Percentiles rank a stretch among this genome's conserved stretches.
Evolutionary conservation across 176 grass and related monocot species (phyloP).

Genomic region (Avena eriantha): DNA sequence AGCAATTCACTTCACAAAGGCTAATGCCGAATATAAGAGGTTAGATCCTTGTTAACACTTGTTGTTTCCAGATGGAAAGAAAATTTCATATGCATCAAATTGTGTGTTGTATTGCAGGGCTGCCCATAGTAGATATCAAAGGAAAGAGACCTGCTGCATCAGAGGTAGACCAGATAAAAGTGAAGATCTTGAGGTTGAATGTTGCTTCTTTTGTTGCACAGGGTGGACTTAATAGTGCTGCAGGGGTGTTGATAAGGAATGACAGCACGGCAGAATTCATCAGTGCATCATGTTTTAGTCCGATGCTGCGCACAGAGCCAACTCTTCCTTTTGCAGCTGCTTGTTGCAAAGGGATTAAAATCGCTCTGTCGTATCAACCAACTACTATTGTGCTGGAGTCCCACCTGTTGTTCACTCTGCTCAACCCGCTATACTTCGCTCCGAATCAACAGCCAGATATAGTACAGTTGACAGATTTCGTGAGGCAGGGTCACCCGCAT

Average conservation of each 20-base stretch:
- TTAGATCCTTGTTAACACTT: background rate
- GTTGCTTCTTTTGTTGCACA: conserved; percentile 29
- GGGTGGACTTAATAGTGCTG: background rate
- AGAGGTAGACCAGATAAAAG: background rate
- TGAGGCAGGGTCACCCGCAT: background rate
- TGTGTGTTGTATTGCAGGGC: conserved; percentile 9
- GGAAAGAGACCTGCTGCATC: background rate
- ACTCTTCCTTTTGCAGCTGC: conserved; percentile 19
- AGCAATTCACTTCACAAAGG: background rate
- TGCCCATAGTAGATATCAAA: background rate
- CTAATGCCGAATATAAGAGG: background rate
- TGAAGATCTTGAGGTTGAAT: background rate
- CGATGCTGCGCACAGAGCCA: background rate
- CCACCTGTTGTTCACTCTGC: background rate
- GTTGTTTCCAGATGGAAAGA: conserved; percentile 10
- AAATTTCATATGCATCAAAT: background rate
- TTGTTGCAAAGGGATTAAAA: conserved; percentile 24
- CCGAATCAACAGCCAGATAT: background rate
- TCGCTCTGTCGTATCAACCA: background rate
- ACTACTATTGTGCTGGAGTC: background rate
- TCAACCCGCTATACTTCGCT: background rate
- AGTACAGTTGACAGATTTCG: background rate
- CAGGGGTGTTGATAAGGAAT: conserved; percentile 30
- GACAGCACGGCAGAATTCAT: conserved; percentile 7
- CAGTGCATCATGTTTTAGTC: conserved; percentile 9